Evolutionary conservation across 305 asterid species (phyloP), one percentile per base, ranked within the genome.

Genomic region (Caryopteris hybrid): DNA sequence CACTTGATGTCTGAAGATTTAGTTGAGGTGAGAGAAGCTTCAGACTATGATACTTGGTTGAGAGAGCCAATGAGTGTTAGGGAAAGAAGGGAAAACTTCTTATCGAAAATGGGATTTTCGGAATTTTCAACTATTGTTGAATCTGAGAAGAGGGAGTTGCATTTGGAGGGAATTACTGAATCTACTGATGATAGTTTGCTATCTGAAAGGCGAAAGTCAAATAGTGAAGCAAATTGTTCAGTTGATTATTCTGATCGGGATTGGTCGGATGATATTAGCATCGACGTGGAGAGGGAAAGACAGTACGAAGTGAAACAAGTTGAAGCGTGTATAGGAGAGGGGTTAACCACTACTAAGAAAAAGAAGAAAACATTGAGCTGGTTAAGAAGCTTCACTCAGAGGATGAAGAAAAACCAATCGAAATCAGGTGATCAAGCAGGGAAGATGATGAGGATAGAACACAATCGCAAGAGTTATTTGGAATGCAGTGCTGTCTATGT

Each of bases 1-100:
- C 70, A 69, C 21, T 73, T 84, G 53, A 36, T 79, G 66, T 77
- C 71, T 5, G 88, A 83, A 13, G 88, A 78, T 29, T 33, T 73
- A 33, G n/a, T n/a, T n/a, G n/a, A n/a, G n/a, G n/a, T n/a, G n/a
- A n/a, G n/a, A n/a, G 75, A 67, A 27, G 60, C 63, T 59, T 64
- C 38, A 1, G 77, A 68, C 58, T 82, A 83, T 53, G 84, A 78
- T 61, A 12, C 85, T 77, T 90, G 97, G 98, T 59, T 83, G 75
- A 78, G 64, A 36, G 95, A 83, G 73, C 96, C 91, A 0, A 66
- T 9, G 29, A 85, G 97, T 57, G 90, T 90, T 3, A 78, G 76
- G 54, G 88, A 83, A 17, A 77, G 98, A 65, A 74, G 91, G 62
- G 64, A 64, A 7, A 66, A 1, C 1, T 88, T 92, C 50, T 34